phyloP scores from a whole-genome alignment of 805 yeast species.

The Zygosaccharomyces bisporus region DNA sequence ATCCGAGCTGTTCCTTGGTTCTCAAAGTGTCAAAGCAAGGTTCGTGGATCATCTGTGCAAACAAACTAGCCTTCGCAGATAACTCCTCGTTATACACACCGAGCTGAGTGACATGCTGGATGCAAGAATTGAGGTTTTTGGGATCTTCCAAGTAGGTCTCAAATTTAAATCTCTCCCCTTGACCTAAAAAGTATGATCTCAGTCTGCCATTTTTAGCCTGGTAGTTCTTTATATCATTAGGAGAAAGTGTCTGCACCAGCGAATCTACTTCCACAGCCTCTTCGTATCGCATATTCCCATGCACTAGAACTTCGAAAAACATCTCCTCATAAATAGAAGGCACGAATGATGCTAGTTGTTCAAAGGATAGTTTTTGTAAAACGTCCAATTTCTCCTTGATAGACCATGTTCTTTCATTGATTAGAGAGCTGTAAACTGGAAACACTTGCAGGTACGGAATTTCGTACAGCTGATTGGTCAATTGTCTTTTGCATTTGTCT shows the following conservation, averaged over 20 bases:
- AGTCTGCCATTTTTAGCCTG: conserved; percentile 31
- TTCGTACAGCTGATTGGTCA: conserved; percentile 64
- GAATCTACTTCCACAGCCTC: conserved; percentile 52
- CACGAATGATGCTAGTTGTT: conserved; percentile 49
- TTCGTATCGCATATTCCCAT: conserved; percentile 62
- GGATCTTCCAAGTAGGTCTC: conserved; percentile 55
- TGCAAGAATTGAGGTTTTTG: conserved; percentile 75
- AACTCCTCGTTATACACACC: conserved; percentile 46
- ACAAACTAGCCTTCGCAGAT: conserved; percentile 55
- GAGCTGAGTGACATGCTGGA: conserved; percentile 71
- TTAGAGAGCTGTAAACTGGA: conserved; percentile 52
- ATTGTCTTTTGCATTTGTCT: conserved; percentile 58
- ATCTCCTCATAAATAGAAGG: conserved; percentile 54
- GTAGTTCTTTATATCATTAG: conserved; percentile 41
- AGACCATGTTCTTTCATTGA: conserved; percentile 71
- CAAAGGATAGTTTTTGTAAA: conserved; percentile 43
- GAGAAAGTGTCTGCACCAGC: conserved; percentile 42
- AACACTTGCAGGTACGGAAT: conserved; percentile 80
- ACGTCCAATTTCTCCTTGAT: conserved; percentile 56
- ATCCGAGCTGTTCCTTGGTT: conserved; percentile 93
- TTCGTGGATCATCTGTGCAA: conserved; percentile 72
- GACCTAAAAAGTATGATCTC: conserved; percentile 43
- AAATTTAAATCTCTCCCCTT: conserved; percentile 42
- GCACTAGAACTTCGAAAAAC: conserved; percentile 66
- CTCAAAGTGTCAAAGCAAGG: conserved; percentile 88